phyloP scores from a whole-genome alignment of 495 filamentous ascomycete genomes.

The Cercophora newfieldiana region DNA sequence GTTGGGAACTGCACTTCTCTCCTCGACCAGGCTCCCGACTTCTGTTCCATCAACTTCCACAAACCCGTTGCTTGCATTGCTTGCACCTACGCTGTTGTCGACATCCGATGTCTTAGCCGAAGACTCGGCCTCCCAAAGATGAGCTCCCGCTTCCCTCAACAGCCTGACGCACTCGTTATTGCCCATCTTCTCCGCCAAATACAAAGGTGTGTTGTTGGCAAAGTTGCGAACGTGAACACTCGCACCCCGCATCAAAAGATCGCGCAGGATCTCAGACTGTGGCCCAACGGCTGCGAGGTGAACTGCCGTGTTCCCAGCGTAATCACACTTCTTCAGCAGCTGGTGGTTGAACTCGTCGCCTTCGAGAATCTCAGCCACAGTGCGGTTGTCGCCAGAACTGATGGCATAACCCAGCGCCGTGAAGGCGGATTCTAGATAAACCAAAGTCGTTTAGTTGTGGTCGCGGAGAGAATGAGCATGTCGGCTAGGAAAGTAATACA shows the following conservation, averaged over 20 bases:
- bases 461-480: neutral
- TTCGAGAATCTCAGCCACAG: slow-evolving; percentile 65
- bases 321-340: slow-evolving; percentile 77
- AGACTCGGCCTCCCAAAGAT: slow-evolving; percentile 36
- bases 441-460: neutral
- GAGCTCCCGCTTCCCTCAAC: slow-evolving; percentile 47
- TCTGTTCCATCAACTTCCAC: slow-evolving; percentile 13
- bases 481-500: neutral
- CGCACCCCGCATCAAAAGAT: slow-evolving; percentile 73
- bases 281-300: slow-evolving; percentile 58
- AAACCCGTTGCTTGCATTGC: slow-evolving; percentile 15
- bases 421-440: slow-evolving; percentile 51
- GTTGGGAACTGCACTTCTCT: neutral
- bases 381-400: slow-evolving; percentile 64
- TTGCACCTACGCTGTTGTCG: slow-evolving; percentile 11
- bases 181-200: slow-evolving; percentile 63
- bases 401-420: slow-evolving; percentile 82
- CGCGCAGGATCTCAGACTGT: slow-evolving; percentile 59
- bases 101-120: slow-evolving; percentile 21
- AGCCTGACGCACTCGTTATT: slow-evolving; percentile 62
- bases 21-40: neutral
- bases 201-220: slow-evolving; percentile 78
- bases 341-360: slow-evolving; percentile 56
- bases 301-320: slow-evolving; percentile 84
- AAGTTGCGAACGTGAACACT: slow-evolving; percentile 85